These are phyloP conservation scores for Saturnispora sekii DNA, from an alignment of 805 yeast genomes.

Conservation along the genomic window DNA sequence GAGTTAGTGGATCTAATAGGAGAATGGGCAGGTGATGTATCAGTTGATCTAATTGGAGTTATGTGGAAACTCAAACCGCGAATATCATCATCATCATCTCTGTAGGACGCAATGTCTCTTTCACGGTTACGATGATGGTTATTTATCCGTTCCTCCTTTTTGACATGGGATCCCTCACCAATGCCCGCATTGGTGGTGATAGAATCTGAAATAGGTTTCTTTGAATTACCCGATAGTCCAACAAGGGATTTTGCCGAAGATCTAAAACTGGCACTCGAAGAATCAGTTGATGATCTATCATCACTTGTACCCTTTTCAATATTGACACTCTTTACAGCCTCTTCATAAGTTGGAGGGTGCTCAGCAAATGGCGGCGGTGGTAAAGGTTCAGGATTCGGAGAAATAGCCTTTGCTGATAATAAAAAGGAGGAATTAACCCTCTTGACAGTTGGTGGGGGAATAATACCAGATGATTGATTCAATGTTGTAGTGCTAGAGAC, in stretches of 20 bases:
- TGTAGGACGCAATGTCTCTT: constrained; percentile 1
- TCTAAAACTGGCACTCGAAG: too few relatives aligned
- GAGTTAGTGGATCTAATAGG: constrained; percentile 12
- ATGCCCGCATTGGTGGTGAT: not conserved
- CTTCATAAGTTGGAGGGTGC: constrained; percentile 25
- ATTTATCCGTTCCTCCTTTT: too few relatives aligned
- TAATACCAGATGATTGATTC: constrained; percentile 32
- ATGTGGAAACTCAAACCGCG: constrained; percentile 24
- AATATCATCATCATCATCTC: constrained; percentile 10
- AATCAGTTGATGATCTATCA: not conserved
- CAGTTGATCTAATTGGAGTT: constrained; percentile 22
- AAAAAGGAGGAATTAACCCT: not conserved
- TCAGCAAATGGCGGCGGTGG: constrained; percentile 24
- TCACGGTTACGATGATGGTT: not conserved
- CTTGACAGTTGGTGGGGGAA: constrained; percentile 35
- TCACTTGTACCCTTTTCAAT: not conserved
- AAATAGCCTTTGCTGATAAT: not conserved
- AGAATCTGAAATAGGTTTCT: not conserved
- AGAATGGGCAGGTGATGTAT: constrained; percentile 16
- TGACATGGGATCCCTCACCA: not conserved
- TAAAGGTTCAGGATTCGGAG: constrained; percentile 12
- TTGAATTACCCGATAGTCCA: not conserved
- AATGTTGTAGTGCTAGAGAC: constrained; percentile 15
- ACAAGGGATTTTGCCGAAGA: constrained; percentile 2
- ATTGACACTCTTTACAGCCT: constrained; percentile 10